Evolutionary conservation across 768 basidiomycete species (phyloP).

Genomic region (Trametes gibbosa): DNA sequence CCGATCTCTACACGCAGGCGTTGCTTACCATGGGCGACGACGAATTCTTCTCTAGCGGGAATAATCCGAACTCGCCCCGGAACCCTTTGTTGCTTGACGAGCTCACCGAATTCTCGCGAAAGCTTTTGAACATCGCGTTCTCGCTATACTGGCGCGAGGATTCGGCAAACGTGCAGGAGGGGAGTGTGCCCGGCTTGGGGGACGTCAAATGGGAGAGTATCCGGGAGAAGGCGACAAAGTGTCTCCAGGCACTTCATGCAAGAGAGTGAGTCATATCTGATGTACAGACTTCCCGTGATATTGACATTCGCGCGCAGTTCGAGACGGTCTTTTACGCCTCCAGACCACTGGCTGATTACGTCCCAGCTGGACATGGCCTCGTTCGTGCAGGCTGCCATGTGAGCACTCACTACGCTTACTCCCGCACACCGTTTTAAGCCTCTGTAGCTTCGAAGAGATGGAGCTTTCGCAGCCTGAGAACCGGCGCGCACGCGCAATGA

Average conservation of each 20-base stretch:
- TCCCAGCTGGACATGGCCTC: constrained; percentile 55
- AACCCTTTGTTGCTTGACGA: constrained; percentile 87
- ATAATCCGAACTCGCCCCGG: constrained; percentile 36
- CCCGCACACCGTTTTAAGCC: neutral
- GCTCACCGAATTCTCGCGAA: constrained; percentile 67
- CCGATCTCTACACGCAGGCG: constrained; percentile 79
- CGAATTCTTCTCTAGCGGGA: constrained; percentile 76
- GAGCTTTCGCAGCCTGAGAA: constrained; percentile 37
- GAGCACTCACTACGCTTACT: constrained; percentile 27
- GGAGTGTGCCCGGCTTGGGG: constrained; percentile 40
- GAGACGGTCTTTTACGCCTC: constrained; percentile 75
- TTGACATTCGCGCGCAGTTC: constrained; percentile 51
- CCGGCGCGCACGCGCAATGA: constrained; percentile 32
- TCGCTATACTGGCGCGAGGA: constrained; percentile 69
- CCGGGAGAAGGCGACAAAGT: constrained; percentile 71
- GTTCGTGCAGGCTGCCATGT: constrained; percentile 89
- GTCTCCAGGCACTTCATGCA: constrained; percentile 79
- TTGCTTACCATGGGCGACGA: constrained; percentile 94
- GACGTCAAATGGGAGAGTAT: constrained; percentile 62
- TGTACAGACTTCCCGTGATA: neutral
- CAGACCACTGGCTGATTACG: constrained; percentile 80
- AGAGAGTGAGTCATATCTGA: constrained; percentile 66
- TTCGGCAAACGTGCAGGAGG: constrained; percentile 37
- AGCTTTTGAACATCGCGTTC: constrained; percentile 83
- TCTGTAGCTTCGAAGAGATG: constrained; percentile 61